Percentiles rank a stretch among this genome's conserved stretches.
Conservation (phyloP, 345 rosid genomes). For the Arabidopsis suecica region DNA sequence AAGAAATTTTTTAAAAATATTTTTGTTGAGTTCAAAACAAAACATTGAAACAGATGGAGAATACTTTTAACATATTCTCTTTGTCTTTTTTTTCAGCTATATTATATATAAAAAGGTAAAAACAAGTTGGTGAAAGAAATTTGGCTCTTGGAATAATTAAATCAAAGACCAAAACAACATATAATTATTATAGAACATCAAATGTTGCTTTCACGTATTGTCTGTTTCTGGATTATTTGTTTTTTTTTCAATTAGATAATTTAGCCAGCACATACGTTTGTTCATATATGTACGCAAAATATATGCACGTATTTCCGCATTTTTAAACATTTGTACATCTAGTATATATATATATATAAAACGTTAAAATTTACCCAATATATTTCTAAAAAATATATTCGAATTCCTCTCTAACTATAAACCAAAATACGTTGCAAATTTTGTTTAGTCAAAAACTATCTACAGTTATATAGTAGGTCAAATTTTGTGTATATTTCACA, state of each 20-base stretch:
- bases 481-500: not conserved
- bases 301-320: not conserved
- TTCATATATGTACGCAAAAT: conserved; percentile 27
- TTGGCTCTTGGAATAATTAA: conserved; percentile 40
- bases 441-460: not conserved
- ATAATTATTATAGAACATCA: conserved; percentile 28
- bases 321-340: not conserved
- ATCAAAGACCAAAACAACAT: conserved; percentile 30
- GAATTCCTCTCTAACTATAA: not conserved
- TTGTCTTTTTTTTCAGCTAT: conserved; percentile 18
- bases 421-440: too few species aligned
- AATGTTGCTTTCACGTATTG: conserved; percentile 47
- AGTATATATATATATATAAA: conserved; percentile 1
- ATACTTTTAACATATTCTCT: conserved; percentile 22
- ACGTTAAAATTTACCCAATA: not conserved
- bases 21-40: conserved; percentile 19
- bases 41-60: conserved; percentile 37
- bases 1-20: not conserved
- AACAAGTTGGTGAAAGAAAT: conserved; percentile 41
- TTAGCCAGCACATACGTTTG: conserved; percentile 39
- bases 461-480: not conserved
- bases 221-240: conserved; percentile 29
- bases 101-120: not conserved
- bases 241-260: conserved; percentile 5
- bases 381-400: not conserved